Base-by-base conservation (phyloP, 192 early-diverging fungal species). In the Backusella luteola region DNA sequence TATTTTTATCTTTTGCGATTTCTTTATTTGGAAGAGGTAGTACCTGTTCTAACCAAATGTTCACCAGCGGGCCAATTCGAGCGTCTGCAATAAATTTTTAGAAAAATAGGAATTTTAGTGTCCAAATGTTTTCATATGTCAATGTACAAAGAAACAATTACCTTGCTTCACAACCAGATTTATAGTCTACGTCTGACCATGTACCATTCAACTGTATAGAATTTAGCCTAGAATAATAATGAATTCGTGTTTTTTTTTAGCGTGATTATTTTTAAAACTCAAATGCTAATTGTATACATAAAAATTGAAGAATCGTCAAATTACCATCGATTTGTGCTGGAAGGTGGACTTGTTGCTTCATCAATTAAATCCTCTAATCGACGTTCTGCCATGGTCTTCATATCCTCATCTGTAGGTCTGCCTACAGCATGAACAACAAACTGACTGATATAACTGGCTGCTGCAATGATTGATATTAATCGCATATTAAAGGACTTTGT, bases 1-100 rank as follows among this genome's bases (percentile, higher is more conserved):
- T 67, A 29, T 36, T 59, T n/a, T 39, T 32, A n/a, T 17, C 21
- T 41, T 4, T 15, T 52, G 23, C 34, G 21, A 12, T 15, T 56
- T 17, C 21, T 63, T 29, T 63, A 29, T 23, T 11, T 63, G 56
- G 26, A 29, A 26, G 12, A 12, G 56, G 56, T 63, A 63, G 23
- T 67, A 78, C 77, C 59, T 34, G 71, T 67, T 29, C 77, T 68
- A 46, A 38, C 46, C 49, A 73, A 75, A 42, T 78, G 77, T 23
- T 59, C 26, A 9, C 34, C 34, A 26, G 77, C 77, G 23, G 52
- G 77, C 77, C 77, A 79, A 53, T 66, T 79, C 7, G 77, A 73
- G 14, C 52, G 36, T 42, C 77, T 67, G 46, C 19, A 21, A 15
- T 69, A 69, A 21, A 63, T 63, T 63, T 26, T 63, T 63, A 12